Conservation (phyloP, 441 rosid genomes). For the Raphanus hybrid region DNA sequence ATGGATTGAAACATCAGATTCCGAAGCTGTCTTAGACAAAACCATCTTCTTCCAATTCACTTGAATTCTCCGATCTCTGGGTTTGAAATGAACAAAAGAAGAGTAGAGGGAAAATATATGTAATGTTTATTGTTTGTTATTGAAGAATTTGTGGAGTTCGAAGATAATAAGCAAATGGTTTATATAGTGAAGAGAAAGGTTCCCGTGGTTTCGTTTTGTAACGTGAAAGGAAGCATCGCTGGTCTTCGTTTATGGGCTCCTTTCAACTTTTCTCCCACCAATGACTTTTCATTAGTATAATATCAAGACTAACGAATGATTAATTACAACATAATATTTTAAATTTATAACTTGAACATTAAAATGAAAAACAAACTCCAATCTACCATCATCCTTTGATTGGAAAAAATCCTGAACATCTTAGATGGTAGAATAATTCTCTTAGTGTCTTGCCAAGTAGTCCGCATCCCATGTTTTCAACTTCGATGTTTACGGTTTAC, state of each 20-base stretch:
- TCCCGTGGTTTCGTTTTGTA: slow-evolving; percentile 14
- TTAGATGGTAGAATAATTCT: not conserved
- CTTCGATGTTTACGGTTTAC: not conserved
- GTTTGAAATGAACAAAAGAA: slow-evolving; percentile 3
- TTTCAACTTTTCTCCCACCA: not conserved
- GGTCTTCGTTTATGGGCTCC: slow-evolving; percentile 30
- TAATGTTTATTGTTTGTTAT: slow-evolving; percentile 14
- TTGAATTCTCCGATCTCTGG: not conserved
- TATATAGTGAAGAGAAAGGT: slow-evolving; percentile 28
- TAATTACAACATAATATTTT: not conserved
- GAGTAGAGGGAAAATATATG: not conserved
- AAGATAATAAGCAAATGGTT: slow-evolving; percentile 26
- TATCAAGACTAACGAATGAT: not conserved
- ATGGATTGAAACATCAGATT: slow-evolving; percentile 76
- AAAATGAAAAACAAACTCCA: not conserved
- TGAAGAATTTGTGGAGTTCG: slow-evolving; percentile 25
- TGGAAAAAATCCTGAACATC: not conserved
- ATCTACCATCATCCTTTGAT: not conserved
- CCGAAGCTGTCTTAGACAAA: slow-evolving; percentile 52
- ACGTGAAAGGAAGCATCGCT: slow-evolving; percentile 42
- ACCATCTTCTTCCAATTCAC: slow-evolving; percentile 52
- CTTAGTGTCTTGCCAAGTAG: not conserved
- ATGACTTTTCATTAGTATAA: slow-evolving; percentile 31
- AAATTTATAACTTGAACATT: not conserved
- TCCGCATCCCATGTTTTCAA: not conserved